Evolutionary conservation across 306 rosid species (phyloP), one percentile per base, ranked within the genome.

Genomic region (Erythrophleum fordii): DNA sequence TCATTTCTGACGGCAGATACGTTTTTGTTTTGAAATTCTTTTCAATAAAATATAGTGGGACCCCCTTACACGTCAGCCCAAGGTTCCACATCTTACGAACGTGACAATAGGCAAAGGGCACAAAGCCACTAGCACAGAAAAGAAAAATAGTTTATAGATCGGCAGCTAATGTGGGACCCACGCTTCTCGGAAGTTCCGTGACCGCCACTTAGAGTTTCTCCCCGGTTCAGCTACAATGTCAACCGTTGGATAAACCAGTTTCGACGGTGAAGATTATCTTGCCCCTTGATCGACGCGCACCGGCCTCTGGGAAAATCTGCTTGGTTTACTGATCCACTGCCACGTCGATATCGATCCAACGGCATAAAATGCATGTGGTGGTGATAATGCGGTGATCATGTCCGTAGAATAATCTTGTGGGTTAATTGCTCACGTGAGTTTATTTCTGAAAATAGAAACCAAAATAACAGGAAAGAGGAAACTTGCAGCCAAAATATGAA

Each of bases 151-250:
- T 41, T 42, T 11, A n/a, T 41, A 68, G 35, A 68, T 41, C 35
- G 73, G 92, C 95, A 86, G 89, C 93, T 82, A 82, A 71, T 31
- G 76, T 80, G 91, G 97, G 84, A 66, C 86, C 99, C 92, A 89
- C 87, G 68, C 78, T 67, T 91, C 92, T 94, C 90, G 90, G 93
- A 85, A 91, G 96, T 89, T 92, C 98, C 97, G 93, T 91, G 97
- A 94, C 89, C 85, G 90, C 85, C 94, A 89, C 88, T 77, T 59
- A 14, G 78, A 70, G 91, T 88, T 77, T 69, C 73, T 81, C 77
- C 80, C 69, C 12, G 29, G 34, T 20, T 41, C 44, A 58, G 52
- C 51, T 37, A 14, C 11, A 64, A 6, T 85, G 60, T 22, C 4
- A 0, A 37, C 88, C 97, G 85, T 87, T 8, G 55, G 86, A 83